Conservation (phyloP, 1,284 basidiomycete species). For the Leucoagaricus sp. region DNA sequence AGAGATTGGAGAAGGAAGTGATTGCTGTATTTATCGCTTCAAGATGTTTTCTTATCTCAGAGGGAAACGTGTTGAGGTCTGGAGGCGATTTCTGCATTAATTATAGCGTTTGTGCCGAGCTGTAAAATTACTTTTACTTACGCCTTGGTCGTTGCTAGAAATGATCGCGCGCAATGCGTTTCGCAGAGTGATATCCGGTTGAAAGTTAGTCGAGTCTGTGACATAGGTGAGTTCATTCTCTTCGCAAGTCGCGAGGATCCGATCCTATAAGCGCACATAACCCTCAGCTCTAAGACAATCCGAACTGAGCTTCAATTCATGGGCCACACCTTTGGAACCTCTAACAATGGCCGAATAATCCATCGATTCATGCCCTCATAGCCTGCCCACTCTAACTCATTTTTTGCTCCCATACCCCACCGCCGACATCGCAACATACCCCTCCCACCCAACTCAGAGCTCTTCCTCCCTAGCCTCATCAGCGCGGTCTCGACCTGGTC, state of each 20-base stretch:
- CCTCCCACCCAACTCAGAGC: slow-evolving; percentile 52
- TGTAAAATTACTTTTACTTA: background rate
- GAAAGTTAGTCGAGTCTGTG: slow-evolving; percentile 68
- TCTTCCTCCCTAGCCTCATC: slow-evolving; percentile 63
- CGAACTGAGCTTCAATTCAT: background rate
- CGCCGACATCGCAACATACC: slow-evolving; percentile 67
- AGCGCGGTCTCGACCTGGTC: slow-evolving; percentile 80
- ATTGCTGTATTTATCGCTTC: slow-evolving; percentile 32
- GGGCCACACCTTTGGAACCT: slow-evolving; percentile 67
- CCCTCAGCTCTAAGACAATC: slow-evolving; percentile 6
- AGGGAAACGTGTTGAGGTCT: slow-evolving; percentile 24
- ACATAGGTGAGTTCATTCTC: slow-evolving; percentile 60
- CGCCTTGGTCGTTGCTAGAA: slow-evolving; percentile 32
- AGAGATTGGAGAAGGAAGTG: slow-evolving; percentile 24
- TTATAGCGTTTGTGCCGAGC: background rate
- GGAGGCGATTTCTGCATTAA: slow-evolving; percentile 10
- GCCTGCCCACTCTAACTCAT: slow-evolving; percentile 44
- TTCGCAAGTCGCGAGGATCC: slow-evolving; percentile 74
- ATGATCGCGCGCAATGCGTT: slow-evolving; percentile 59
- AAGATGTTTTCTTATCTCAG: slow-evolving; percentile 31
- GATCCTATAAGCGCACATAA: slow-evolving; percentile 46
- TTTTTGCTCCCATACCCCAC: slow-evolving; percentile 71
- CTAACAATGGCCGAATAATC: slow-evolving; percentile 69
- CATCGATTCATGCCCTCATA: slow-evolving; percentile 61
- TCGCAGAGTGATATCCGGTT: slow-evolving; percentile 66